Evolutionary conservation across 148 eudicot genomes (phyloP), one percentile per base, ranked within the genome.

Genomic region (Persicaria tinctoria): DNA sequence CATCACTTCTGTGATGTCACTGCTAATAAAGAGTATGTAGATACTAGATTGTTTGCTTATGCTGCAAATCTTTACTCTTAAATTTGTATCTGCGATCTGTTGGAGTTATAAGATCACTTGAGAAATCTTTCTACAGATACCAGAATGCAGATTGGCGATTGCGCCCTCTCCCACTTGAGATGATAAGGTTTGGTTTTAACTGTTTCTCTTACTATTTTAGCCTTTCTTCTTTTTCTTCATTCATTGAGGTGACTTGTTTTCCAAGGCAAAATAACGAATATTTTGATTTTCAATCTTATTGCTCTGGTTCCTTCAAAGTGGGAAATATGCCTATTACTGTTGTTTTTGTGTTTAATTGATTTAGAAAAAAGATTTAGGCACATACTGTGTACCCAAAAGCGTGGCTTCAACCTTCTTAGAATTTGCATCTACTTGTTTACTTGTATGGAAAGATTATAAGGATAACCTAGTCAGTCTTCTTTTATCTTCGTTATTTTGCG

Each of bases 91-190:
- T 66, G 70, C 38, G 47, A 13, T 66, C 47, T 66, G n/a, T 13
- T 14, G 18, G 70, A 41, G 8, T 66, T 41, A 32, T 38, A 63
- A 32, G 46, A 63, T 63, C 48, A 66, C 17, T 44, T 66, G 5
- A 13, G 17, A 44, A 66, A 38, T 60, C 73, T 63, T 80, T 68
- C 45, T 79, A 76, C 89, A 93, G 98, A 79, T 95, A 95, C 87
- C 99, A 95, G 80, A 92, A 83, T 83, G 99, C 99, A 76, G 99
- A 95, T 79, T 95, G 99, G 99, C 88, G 99, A 80, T 78, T 92
- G 72, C 97, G 99, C 46, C 99, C 99, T 74, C 93, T 95, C 74
- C 96, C 99, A 46, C 80, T 51, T 44, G 99, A 90, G 79, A 95
- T 95, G 99, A 63, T 92, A 70, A 90, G 87, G 98, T 94, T 84